Evolutionary conservation across 768 basidiomycete genomes (phyloP).

Genomic region (Boletus bicolor): DNA sequence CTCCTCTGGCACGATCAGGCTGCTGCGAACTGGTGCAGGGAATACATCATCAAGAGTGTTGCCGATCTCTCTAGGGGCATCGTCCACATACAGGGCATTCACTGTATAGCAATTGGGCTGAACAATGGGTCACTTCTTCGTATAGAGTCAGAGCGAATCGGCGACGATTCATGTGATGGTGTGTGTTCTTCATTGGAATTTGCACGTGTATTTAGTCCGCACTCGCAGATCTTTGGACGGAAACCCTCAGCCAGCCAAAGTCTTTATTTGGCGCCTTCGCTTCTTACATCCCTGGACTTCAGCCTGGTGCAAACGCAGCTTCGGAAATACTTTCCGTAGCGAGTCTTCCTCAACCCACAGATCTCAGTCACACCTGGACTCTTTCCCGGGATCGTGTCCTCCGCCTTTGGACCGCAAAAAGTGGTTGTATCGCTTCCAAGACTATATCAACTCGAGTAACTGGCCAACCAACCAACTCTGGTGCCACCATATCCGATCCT

Average conservation of each 20-base stretch:
- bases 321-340: conserved; percentile 70
- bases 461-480: conserved; percentile 31
- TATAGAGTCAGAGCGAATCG: conserved; percentile 60
- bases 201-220: conserved; percentile 7
- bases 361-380: conserved; percentile 74
- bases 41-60: conserved; percentile 61
- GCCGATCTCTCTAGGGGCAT: conserved; percentile 43
- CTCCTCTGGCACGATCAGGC: conserved; percentile 58
- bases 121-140: conserved; percentile 64
- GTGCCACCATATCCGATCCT: conserved; percentile 40
- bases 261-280: conserved; percentile 68
- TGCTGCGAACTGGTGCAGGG: conserved; percentile 56
- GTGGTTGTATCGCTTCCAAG: conserved; percentile 68
- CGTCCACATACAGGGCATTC: conserved; percentile 64
- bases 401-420: conserved; percentile 78
- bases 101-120: conserved; percentile 62
- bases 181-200: conserved; percentile 25
- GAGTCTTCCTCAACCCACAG: conserved; percentile 72
- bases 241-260: conserved; percentile 58
- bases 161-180: conserved; percentile 59
- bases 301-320: conserved; percentile 43
- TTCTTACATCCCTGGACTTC: conserved; percentile 57
- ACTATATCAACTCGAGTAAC: conserved; percentile 41
- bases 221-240: conserved; percentile 65
- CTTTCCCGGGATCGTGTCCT: conserved; percentile 85